Evolutionary conservation across 768 basidiomycete species (phyloP), one percentile per base, ranked within the genome.

Genomic region (Pleurotus pulmonarius): DNA sequence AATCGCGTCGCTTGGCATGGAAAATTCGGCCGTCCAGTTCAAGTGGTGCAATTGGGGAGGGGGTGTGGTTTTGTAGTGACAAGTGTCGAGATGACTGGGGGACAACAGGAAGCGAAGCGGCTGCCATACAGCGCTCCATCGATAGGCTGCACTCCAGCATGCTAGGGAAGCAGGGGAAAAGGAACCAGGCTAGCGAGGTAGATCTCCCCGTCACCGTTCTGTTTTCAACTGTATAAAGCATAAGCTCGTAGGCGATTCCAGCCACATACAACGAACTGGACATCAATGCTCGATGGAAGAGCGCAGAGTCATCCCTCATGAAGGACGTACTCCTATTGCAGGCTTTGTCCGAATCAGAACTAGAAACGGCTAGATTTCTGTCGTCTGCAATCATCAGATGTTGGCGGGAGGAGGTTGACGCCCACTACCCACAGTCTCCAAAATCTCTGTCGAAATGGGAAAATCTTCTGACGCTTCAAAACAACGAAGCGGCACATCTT

Each of bases 301-400:
- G 64, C 46, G 76, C 72, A 25, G 73, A 78, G 61, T 60, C 66
- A 5, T 57, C 65, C 49, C 61, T 66, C 58, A 18, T 63, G 59
- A 58, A 60, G 47, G 56, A 66, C 22, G 40, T 66, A 58, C 46
- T 59, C 55, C 29, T 58, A 18, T 38, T 61, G 67, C 57, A 71
- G 56, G 58, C 63, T 11, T 66, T 85, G 45, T 73, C 75, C 37
- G 82, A 83, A 45, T 70, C 80, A 61, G 84, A 86, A 64, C 65
- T 83, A 16, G 83, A 86, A 60, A 81, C 75, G n/a, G 80, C 77
- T 49, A 78, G 80, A 41, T 85, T 77, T 63, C 69, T 83, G n/a
- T 68, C 79, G 15, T 78, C 77, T 29, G 83, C 75, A 1, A 69
- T 85, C 20, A 66, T 85, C 25, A 70, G 71, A 48, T 75, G 76